Conservation (phyloP, 805 yeast genomes). For the Metschnikowia drakensbergensis region DNA sequence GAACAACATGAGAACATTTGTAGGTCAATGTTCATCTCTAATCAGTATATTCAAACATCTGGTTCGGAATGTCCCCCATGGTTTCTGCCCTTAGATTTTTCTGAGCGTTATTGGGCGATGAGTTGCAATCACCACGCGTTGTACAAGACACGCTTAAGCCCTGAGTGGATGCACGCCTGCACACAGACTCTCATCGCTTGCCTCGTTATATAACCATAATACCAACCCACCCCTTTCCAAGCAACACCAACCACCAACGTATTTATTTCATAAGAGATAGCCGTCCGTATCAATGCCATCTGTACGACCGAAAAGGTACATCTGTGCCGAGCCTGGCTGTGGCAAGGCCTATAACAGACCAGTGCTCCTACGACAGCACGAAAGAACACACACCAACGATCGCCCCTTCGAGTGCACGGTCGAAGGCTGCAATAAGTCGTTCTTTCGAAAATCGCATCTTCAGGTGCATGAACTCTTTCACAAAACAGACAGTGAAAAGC, state of each 20-base stretch:
- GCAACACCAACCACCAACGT: not conserved
- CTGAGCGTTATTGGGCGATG: too few species aligned
- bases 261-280: not conserved
- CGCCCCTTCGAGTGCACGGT: constrained; percentile 67
- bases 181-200: not conserved
- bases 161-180: not conserved
- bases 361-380: constrained; percentile 76
- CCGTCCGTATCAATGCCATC: constrained; percentile 6
- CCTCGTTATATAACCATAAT: not conserved
- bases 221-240: not conserved
- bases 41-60: too few species aligned
- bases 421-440: constrained; percentile 56
- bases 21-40: too few species aligned
- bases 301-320: constrained; percentile 53
- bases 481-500: constrained; percentile 48
- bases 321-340: constrained; percentile 65
- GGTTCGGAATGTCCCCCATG: too few species aligned
- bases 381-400: constrained; percentile 72
- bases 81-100: too few species aligned
- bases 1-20: too few species aligned
- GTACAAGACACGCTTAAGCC: not conserved
- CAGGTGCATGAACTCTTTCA: constrained; percentile 74
- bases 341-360: constrained; percentile 77
- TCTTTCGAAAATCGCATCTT: constrained; percentile 74
- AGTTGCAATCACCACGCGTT: too few species aligned